These are phyloP conservation scores for Exidia glandulosa DNA, from an alignment of 768 basidiomycete species.

Conservation along the genomic window DNA sequence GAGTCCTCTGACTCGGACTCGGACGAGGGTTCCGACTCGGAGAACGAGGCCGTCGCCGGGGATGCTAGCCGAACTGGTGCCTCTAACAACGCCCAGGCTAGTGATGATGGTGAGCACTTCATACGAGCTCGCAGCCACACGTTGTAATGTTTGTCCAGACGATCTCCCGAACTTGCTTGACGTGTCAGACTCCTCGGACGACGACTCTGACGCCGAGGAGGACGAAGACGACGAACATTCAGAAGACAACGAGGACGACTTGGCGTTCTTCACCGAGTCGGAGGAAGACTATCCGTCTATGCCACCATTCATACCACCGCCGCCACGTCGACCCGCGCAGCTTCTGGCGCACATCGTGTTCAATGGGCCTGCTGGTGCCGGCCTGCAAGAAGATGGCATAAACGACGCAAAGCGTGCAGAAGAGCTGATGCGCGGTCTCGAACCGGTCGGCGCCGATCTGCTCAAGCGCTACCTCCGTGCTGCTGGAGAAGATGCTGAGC, in stretches of 20 bases:
- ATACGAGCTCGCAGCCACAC: background rate
- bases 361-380: background rate
- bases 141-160: too few species aligned
- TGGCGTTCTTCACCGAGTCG: background rate
- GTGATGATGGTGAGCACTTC: background rate
- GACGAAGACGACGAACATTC: background rate
- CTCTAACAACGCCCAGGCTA: background rate
- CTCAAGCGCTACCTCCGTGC: background rate
- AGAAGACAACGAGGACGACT: background rate
- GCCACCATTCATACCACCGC: background rate
- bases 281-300: background rate
- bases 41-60: background rate
- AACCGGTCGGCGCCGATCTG: slow-evolving; percentile 1
- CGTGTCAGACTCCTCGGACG: background rate
- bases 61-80: background rate
- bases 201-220: background rate
- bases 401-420: background rate
- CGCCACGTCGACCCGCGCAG: background rate
- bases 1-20: too few species aligned
- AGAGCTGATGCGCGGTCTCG: slow-evolving; percentile 3
- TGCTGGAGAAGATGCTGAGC: background rate
- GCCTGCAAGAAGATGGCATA: background rate
- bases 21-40: too few species aligned
- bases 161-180: too few species aligned
- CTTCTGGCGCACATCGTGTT: background rate